Conservation (phyloP, 2,329 filamentous ascomycete species). For the Aspergillus brunneoviolaceus region DNA sequence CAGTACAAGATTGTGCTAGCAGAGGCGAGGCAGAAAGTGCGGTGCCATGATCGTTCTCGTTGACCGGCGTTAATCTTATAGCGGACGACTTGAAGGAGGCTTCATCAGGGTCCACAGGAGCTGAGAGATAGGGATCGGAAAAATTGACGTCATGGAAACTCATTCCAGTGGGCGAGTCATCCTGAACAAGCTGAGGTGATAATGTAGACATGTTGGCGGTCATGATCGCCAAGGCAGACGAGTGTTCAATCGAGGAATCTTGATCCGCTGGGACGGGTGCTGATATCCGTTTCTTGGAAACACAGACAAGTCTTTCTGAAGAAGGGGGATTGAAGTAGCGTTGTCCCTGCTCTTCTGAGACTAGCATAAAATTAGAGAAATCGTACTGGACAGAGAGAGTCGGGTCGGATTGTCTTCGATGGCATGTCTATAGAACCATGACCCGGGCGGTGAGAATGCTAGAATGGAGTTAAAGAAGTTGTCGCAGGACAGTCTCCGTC, state of each 20-base stretch:
- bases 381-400: not conserved
- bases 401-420: not conserved
- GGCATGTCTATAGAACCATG: slow-evolving; percentile 4
- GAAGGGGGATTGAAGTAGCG: not conserved
- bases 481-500: not conserved
- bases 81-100: slow-evolving; percentile 34
- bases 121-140: slow-evolving; percentile 42
- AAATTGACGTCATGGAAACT: slow-evolving; percentile 33
- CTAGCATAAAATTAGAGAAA: not conserved
- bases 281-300: not conserved
- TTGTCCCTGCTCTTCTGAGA: not conserved
- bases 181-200: slow-evolving; percentile 23
- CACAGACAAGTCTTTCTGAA: not conserved
- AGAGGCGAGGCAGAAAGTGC: slow-evolving; percentile 19
- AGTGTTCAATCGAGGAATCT: not conserved
- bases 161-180: slow-evolving; percentile 26
- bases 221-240: not conserved
- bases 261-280: not conserved
- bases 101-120: slow-evolving; percentile 41
- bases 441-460: not conserved
- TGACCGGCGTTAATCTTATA: slow-evolving; percentile 32
- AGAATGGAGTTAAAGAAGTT: not conserved
- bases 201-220: slow-evolving; percentile 21
- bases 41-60: slow-evolving; percentile 21
- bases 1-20: slow-evolving; percentile 8